Evolutionary conservation across 306 rosid genomes (phyloP).

Genomic region (Gleditsia sinensis): DNA sequence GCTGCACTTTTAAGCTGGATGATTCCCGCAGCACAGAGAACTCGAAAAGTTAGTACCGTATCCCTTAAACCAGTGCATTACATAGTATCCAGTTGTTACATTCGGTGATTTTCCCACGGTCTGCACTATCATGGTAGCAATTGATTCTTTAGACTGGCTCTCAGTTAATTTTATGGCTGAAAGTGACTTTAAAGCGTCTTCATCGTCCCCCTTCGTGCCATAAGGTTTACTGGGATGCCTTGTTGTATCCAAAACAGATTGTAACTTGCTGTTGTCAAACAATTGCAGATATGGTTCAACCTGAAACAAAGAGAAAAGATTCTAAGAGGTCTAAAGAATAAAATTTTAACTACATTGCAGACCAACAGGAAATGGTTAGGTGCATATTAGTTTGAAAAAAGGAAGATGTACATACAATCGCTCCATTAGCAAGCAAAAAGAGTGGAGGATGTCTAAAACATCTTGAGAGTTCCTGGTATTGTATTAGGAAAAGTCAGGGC

Average conservation of each 20-base stretch:
- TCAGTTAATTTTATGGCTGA: slow-evolving; percentile 57
- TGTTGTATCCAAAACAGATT: slow-evolving; percentile 46
- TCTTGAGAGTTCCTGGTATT: slow-evolving; percentile 4
- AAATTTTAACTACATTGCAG: slow-evolving; percentile 10
- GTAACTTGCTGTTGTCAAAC: slow-evolving; percentile 68
- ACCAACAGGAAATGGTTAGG: slow-evolving; percentile 11
- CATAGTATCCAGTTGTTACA: slow-evolving; percentile 44
- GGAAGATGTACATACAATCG: not conserved
- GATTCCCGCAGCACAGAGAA: slow-evolving; percentile 50
- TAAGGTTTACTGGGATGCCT: slow-evolving; percentile 43
- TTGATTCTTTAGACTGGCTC: slow-evolving; percentile 68
- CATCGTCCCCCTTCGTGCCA: slow-evolving; percentile 81
- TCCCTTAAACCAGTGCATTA: slow-evolving; percentile 14
- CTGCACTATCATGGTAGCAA: slow-evolving; percentile 70
- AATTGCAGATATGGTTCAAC: slow-evolving; percentile 78
- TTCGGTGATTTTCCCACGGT: slow-evolving; percentile 51
- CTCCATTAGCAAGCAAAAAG: not conserved
- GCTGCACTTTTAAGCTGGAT: slow-evolving; percentile 55
- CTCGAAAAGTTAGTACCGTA: slow-evolving; percentile 12
- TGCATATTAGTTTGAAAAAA: not conserved
- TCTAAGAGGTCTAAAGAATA: slow-evolving; percentile 2
- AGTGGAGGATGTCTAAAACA: slow-evolving; percentile 1
- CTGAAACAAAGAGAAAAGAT: slow-evolving; percentile 44
- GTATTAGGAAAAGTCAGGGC: slow-evolving; percentile 2
- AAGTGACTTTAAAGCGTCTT: slow-evolving; percentile 58